These are phyloP conservation scores for Pichia eremophila DNA, from an alignment of 805 yeast genomes.

Conservation along the genomic window DNA sequence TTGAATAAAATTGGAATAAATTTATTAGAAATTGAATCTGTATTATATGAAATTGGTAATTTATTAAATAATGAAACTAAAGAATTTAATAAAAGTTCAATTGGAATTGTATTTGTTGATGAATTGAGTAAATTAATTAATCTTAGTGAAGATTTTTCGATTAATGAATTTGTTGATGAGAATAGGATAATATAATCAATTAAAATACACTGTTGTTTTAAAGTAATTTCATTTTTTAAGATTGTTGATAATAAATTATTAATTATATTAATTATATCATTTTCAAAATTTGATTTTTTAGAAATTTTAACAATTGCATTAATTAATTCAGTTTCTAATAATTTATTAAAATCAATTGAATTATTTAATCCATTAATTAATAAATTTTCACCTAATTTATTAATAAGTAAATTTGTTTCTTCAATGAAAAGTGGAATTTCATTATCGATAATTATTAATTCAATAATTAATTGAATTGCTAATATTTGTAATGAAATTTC, in stretches of 20 bases:
- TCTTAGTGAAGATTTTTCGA: constrained; percentile 7
- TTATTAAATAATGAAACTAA: constrained; percentile 2
- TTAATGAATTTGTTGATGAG: constrained; percentile 6
- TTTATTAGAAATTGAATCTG: constrained; percentile 1
- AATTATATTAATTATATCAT: constrained; percentile 1
- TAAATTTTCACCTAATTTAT: constrained; percentile 4
- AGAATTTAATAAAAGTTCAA: constrained; percentile 2
- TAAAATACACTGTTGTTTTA: constrained; percentile 2
- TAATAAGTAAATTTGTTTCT: constrained; percentile 28
- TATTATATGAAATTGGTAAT: constrained; percentile 3
- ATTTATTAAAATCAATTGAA: constrained; percentile 1
- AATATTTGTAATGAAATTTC: constrained; percentile 64
- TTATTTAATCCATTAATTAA: constrained; percentile 2
- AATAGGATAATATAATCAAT: constrained; percentile 3
- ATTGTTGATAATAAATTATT: neutral
- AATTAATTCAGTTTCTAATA: constrained; percentile 6
- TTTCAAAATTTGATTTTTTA: constrained; percentile 1
- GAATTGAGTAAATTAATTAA: constrained; percentile 4
- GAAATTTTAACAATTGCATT: constrained; percentile 7
- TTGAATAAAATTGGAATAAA: constrained; percentile 3
- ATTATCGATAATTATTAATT: constrained; percentile 31
- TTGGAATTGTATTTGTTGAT: neutral
- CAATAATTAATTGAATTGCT: constrained; percentile 55
- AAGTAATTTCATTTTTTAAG: neutral
- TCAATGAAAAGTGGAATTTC: constrained; percentile 30